Evolutionary conservation across 1,284 basidiomycete species (phyloP).

Genomic region (Ceratobasidium sp.): DNA sequence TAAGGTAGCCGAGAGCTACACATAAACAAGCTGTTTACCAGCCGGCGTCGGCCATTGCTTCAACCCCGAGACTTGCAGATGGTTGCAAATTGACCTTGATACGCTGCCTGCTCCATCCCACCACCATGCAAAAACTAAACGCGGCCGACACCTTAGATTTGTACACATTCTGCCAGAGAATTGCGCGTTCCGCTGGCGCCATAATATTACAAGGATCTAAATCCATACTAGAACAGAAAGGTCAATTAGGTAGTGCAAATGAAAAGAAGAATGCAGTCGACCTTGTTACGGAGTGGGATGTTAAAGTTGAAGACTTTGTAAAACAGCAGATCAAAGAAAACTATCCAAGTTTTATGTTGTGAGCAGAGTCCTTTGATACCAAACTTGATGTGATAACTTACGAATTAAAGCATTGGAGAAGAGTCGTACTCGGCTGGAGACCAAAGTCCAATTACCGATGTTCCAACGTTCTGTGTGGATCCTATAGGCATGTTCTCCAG

Average conservation of each 20-base stretch:
- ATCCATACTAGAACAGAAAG: slow-evolving; percentile 66
- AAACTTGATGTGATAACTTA: slow-evolving; percentile 1
- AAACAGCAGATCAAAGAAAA: slow-evolving; percentile 73
- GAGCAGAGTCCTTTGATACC: background rate
- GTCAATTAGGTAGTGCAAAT: slow-evolving; percentile 67
- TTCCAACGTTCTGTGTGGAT: slow-evolving; percentile 93
- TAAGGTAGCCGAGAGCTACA: background rate
- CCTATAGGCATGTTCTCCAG: slow-evolving; percentile 70
- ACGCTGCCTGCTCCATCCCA: background rate
- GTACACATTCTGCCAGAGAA: slow-evolving; percentile 56
- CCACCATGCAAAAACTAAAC: slow-evolving; percentile 23
- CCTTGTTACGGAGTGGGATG: slow-evolving; percentile 97
- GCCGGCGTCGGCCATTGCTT: slow-evolving; percentile 12
- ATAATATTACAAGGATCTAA: slow-evolving; percentile 80
- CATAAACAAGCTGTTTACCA: no score
- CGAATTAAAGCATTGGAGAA: slow-evolving; percentile 83
- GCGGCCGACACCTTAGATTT: slow-evolving; percentile 24
- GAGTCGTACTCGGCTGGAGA: slow-evolving; percentile 83
- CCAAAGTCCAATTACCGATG: slow-evolving; percentile 79
- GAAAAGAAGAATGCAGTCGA: slow-evolving; percentile 94
- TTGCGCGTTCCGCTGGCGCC: slow-evolving; percentile 79
- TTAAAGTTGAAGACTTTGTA: slow-evolving; percentile 90
- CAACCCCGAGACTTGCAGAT: background rate
- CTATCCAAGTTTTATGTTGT: slow-evolving; percentile 78
- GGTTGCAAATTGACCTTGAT: background rate